These are phyloP conservation scores for Vitis hybrid DNA, from an alignment of 177 flowering plant genomes.

Conservation along the genomic window DNA sequence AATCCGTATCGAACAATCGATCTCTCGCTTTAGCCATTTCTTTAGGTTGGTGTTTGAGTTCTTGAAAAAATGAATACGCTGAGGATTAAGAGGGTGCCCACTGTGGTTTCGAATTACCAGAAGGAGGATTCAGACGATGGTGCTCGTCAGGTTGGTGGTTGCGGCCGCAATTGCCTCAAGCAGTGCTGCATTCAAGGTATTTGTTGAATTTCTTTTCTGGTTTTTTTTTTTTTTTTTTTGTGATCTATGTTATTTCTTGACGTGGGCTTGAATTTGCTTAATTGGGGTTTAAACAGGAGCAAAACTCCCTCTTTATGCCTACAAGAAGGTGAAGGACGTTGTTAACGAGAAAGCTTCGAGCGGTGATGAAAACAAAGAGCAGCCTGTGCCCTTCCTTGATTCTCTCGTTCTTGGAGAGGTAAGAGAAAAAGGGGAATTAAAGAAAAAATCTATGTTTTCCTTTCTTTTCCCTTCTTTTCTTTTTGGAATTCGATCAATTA, in stretches of 20 bases:
- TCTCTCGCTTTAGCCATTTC: background rate
- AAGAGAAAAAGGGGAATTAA: background rate
- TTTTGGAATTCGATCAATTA: background rate
- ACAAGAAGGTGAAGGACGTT: constrained; percentile 39
- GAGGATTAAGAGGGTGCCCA: constrained; percentile 85
- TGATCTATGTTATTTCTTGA: constrained; percentile 1
- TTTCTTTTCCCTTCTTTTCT: background rate
- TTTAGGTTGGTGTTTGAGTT: constrained; percentile 1
- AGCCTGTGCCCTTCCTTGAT: constrained; percentile 46
- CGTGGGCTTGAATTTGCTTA: background rate
- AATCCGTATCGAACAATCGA: background rate
- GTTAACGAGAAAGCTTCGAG: constrained; percentile 13
- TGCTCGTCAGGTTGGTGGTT: constrained; percentile 38
- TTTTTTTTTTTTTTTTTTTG: background rate
- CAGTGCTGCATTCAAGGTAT: constrained; percentile 74
- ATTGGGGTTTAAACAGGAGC: constrained; percentile 39
- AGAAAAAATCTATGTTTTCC: background rate
- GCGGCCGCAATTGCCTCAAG: constrained; percentile 74
- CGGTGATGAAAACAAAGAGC: constrained; percentile 21
- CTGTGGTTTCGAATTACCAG: constrained; percentile 79
- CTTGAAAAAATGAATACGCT: constrained; percentile 35
- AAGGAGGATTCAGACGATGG: constrained; percentile 51
- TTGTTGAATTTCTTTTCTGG: background rate
- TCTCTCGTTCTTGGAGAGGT: constrained; percentile 31
- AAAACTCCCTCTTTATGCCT: constrained; percentile 73